Conservation (phyloP, 768 basidiomycete species). For the Lactifluus subvellereus region DNA sequence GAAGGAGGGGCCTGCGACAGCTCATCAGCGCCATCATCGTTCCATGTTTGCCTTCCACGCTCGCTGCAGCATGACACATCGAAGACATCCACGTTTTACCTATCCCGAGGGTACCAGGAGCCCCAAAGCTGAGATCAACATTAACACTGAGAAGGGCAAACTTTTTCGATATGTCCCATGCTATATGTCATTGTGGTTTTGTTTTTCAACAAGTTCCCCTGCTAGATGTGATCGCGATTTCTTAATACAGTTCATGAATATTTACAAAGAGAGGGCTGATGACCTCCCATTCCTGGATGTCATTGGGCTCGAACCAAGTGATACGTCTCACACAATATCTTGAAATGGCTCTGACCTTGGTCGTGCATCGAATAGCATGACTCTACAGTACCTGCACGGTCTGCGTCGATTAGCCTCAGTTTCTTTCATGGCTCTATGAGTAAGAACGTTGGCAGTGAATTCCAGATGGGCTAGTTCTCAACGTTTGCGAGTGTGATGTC, state of each 20-base stretch:
- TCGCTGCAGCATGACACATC: constrained; percentile 81
- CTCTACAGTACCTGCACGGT: constrained; percentile 41
- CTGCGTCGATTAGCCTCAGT: constrained; percentile 48
- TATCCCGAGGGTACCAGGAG: constrained; percentile 84
- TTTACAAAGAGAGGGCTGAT: constrained; percentile 95
- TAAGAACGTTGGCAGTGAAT: constrained; percentile 33
- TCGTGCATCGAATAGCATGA: constrained; percentile 34
- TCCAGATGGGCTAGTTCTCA: constrained; percentile 66
- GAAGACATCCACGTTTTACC: constrained; percentile 69
- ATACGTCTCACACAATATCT: constrained; percentile 42
- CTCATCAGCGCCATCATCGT: constrained; percentile 40
- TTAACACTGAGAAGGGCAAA: constrained; percentile 78
- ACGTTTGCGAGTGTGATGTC: constrained; percentile 51
- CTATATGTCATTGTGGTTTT: not conserved
- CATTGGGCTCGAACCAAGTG: constrained; percentile 80
- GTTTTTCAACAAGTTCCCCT: constrained; percentile 2
- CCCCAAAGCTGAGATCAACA: constrained; percentile 80
- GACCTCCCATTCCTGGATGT: constrained; percentile 82
- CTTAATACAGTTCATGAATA: constrained; percentile 90
- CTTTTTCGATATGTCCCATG: constrained; percentile 53
- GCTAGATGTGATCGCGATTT: constrained; percentile 93
- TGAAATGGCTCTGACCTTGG: constrained; percentile 59
- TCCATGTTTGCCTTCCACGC: constrained; percentile 52
- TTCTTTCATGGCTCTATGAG: constrained; percentile 31
- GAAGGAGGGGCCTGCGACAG: constrained; percentile 28